Base-by-base conservation (phyloP, 2,329 filamentous ascomycete genomes). In the Aspergillus udagawae region DNA sequence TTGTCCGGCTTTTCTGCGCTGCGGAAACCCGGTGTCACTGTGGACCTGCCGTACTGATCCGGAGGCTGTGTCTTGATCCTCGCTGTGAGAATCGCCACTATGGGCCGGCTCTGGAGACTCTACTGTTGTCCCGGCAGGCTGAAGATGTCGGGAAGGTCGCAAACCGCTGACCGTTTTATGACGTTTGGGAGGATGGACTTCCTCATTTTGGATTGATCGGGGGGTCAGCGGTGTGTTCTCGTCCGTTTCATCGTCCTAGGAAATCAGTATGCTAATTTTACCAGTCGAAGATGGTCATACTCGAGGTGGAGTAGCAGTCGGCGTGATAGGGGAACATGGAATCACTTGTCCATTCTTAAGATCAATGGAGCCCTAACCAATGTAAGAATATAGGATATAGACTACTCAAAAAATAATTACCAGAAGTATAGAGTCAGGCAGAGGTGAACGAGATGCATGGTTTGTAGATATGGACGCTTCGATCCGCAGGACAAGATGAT, bases 161-260 rank as follows among this genome's bases (percentile, higher is more conserved):
- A 74, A 60, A 23, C 70, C 68, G 29, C 71, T 70, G 12, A 70
- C 69, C 2, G 68, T 68, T 50, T 70, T 72, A 20, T 69, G 68
- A 10, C 70, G 65, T 49, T 66, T 65, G 17, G 42, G 44, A 10
- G 32, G 20, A 28, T 45, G 60, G 14, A 41, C 38, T 32, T 55
- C 53, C 27, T 55, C 56, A 44, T 55, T 42, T 48, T 28, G 28
- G 9, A 53, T 52, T 12, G 53, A 53, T 21, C 56, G 49, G 3
- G 58, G 51, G 8, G 56, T 57, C 9, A 51, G 47, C 4, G 53
- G 48, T 7, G 32, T 45, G 14, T 1, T 35, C 5, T 17, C 32
- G 14, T 35, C 32, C 5, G 32, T 17, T 17, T 38, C 14, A 3
- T 38, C 6, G 5, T 38, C 32, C 32, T 38, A 38, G 5, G 1